Percentiles rank a stretch among this genome's conserved stretches.
These are phyloP conservation scores for Brassica nigra DNA, from an alignment of 345 rosid genomes.

Conservation along the genomic window DNA sequence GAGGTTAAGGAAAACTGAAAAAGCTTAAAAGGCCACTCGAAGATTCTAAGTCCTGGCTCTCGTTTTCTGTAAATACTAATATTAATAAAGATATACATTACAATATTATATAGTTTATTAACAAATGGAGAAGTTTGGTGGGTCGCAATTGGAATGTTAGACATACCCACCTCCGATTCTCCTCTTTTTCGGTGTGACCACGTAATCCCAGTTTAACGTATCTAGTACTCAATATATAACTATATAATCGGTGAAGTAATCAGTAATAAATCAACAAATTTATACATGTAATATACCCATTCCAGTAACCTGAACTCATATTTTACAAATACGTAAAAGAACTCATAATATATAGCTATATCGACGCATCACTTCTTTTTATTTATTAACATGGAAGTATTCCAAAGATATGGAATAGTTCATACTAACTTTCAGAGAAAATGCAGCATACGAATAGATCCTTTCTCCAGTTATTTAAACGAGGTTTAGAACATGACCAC, in stretches of 20 bases:
- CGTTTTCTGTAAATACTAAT: background rate
- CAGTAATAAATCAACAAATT: conserved; percentile 16
- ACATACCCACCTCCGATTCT: conserved; percentile 38
- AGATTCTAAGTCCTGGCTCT: conserved; percentile 30
- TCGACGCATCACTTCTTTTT: background rate
- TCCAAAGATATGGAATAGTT: too few relatives aligned
- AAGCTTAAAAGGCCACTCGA: conserved; percentile 40
- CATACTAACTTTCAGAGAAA: too few relatives aligned
- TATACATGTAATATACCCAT: background rate
- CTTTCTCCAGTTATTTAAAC: too few relatives aligned
- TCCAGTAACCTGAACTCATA: background rate
- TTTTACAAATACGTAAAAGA: background rate
- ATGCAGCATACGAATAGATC: too few relatives aligned
- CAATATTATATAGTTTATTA: background rate
- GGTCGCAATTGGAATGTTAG: conserved; percentile 46
- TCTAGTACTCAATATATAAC: conserved; percentile 1
- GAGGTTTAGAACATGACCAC: background rate
- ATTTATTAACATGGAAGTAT: too few relatives aligned
- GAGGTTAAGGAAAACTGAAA: conserved; percentile 23
- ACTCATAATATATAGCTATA: background rate
- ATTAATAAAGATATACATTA: background rate
- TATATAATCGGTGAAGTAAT: background rate
- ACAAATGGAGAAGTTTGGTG: conserved; percentile 40
- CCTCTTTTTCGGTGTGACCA: conserved; percentile 37
- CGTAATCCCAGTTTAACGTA: conserved; percentile 30